Conservation (phyloP, 1,284 basidiomycete species). For the Ceratorhiza oryzae-sativae region DNA sequence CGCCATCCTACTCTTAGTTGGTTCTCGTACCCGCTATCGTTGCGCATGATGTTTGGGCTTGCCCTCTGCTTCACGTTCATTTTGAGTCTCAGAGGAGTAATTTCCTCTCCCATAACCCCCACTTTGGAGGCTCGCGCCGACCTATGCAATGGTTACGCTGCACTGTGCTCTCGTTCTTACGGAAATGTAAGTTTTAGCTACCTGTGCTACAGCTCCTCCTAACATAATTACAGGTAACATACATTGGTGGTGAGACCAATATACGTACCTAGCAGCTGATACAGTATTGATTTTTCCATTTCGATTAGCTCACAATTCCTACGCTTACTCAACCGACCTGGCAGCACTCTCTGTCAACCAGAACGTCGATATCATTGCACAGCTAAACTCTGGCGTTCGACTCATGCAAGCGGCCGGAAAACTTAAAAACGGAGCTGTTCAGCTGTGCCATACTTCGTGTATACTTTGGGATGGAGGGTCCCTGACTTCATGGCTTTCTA, state of each 20-base stretch:
- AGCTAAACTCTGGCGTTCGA: constrained; percentile 14
- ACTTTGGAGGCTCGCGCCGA: constrained; percentile 8
- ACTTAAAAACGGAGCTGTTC: constrained; percentile 9
- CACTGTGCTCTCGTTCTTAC: constrained; percentile 27
- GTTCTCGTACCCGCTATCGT: neutral
- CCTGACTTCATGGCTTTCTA: constrained; percentile 25
- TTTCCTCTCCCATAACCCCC: neutral
- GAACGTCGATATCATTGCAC: constrained; percentile 25
- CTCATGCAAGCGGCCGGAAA: constrained; percentile 25
- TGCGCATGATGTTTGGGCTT: constrained; percentile 8
- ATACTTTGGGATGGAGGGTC: constrained; percentile 26
- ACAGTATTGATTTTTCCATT: neutral
- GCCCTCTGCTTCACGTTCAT: neutral
- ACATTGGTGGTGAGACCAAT: constrained; percentile 12
- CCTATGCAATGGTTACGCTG: constrained; percentile 34
- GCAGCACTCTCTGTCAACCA: constrained; percentile 28
- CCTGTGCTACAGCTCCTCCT: neutral
- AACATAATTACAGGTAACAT: constrained; percentile 9
- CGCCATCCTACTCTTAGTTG: neutral
- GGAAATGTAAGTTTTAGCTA: constrained; percentile 7
- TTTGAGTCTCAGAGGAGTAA: neutral
- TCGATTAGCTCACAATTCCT: constrained; percentile 24
- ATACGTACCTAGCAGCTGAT: neutral
- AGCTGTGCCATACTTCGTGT: constrained; percentile 29
- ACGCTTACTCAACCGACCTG: constrained; percentile 20